These are phyloP conservation scores for Paramecium caudatum DNA, from an alignment of 73 alveolate species.

Conservation along the genomic window DNA sequence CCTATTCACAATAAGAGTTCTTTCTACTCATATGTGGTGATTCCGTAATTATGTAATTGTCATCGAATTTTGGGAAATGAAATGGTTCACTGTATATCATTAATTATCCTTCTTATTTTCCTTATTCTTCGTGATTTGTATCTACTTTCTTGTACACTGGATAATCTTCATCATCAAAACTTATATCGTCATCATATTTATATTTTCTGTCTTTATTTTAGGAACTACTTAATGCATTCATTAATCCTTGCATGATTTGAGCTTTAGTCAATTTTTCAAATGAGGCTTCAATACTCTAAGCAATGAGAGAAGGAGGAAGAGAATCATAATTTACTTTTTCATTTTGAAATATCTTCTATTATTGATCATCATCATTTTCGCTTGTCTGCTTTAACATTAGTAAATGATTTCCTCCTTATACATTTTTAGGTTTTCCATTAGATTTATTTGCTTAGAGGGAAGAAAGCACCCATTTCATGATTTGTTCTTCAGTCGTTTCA, in stretches of 20 bases:
- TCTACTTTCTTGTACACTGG: constrained; percentile 23
- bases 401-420: neutral
- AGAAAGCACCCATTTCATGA: constrained; percentile 11
- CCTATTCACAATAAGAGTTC: constrained; percentile 32
- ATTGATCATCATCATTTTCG: constrained; percentile 37
- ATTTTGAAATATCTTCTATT: neutral
- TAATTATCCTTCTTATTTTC: neutral
- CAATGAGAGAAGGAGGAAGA: neutral
- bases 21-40: constrained; percentile 36
- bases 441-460: neutral
- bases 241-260: neutral
- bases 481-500: neutral
- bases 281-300: neutral
- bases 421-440: constrained; percentile 14
- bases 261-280: constrained; percentile 12
- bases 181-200: constrained; percentile 23
- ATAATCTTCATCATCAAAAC: constrained; percentile 52
- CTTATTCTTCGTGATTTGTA: neutral
- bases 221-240: neutral
- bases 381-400: constrained; percentile 10
- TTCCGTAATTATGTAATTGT: constrained; percentile 13
- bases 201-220: neutral
- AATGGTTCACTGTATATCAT: constrained; percentile 16
- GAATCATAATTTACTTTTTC: neutral
- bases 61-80: neutral